Conservation (phyloP, 148 eudicot species). For the Rhododendron williamsianum region DNA sequence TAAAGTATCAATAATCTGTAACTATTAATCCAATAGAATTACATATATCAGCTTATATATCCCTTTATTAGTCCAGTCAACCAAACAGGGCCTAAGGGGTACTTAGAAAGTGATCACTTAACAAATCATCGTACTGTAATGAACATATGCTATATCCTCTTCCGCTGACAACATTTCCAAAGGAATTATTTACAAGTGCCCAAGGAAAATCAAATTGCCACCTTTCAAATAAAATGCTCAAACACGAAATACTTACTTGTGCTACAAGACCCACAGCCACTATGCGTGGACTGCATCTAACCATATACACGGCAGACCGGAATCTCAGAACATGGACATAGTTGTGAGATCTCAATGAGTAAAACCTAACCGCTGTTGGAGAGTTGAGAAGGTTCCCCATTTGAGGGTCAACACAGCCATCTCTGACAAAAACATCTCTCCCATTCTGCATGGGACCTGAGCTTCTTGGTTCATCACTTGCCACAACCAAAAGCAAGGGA, state of each 20-base stretch:
- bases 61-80: background rate
- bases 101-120: background rate
- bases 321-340: slow-evolving; percentile 83
- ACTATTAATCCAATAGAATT: background rate
- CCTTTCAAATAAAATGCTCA: background rate
- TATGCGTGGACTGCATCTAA: slow-evolving; percentile 86
- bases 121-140: background rate
- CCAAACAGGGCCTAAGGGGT: background rate
- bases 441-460: slow-evolving; percentile 42
- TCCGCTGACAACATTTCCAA: background rate
- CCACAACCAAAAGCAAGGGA: slow-evolving; percentile 88
- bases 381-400: slow-evolving; percentile 40
- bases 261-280: slow-evolving; percentile 91
- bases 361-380: slow-evolving; percentile 90
- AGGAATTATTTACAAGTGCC: background rate
- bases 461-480: slow-evolving; percentile 65
- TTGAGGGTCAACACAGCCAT: slow-evolving; percentile 53
- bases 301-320: slow-evolving; percentile 71
- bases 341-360: slow-evolving; percentile 75
- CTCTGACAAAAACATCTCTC: slow-evolving; percentile 46
- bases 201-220: background rate
- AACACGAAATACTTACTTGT: slow-evolving; percentile 51
- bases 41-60: background rate
- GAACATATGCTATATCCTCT: background rate
- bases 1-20: background rate